A percentile compares a stretch with the other conserved stretches of the same genome.
phyloP scores from a whole-genome alignment of 164 flowering plant species.

The grape (Vitis vinifera) region DNA sequence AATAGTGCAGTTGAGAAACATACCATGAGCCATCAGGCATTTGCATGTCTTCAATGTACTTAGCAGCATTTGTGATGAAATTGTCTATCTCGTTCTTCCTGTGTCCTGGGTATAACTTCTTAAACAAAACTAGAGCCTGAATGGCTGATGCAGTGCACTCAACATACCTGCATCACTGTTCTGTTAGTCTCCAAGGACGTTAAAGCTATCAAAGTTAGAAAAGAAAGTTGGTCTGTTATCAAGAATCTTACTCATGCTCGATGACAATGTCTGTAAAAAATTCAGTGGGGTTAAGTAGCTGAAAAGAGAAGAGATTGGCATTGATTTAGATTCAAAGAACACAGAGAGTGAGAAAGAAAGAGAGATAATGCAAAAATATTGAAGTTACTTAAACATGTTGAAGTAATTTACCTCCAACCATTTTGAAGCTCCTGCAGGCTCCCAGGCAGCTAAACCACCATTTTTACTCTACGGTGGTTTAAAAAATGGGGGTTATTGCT shows the following conservation, averaged over 20 bases:
- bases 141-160: conserved; percentile 46
- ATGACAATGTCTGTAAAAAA: conserved; percentile 35
- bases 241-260: conserved; percentile 26
- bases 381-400: not conserved
- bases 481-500: not conserved
- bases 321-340: not conserved
- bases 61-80: conserved; percentile 30
- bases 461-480: conserved; percentile 21
- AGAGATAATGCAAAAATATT: too few relatives aligned
- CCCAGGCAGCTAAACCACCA: conserved; percentile 51
- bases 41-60: conserved; percentile 36
- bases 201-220: too few relatives aligned
- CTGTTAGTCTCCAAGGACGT: not conserved
- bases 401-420: conserved; percentile 39
- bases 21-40: conserved; percentile 52
- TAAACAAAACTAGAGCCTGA: conserved; percentile 36
- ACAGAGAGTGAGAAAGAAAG: not conserved
- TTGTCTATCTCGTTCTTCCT: conserved; percentile 41
- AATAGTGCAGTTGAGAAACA: not conserved
- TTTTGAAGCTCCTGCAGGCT: conserved; percentile 32
- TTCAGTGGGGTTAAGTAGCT: conserved; percentile 42
- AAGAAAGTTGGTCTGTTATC: too few relatives aligned
- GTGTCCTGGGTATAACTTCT: conserved; percentile 41
- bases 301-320: not conserved
- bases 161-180: conserved; percentile 7